These are phyloP conservation scores for Akanthomyces dipterigenus DNA, from an alignment of 2,329 filamentous ascomycete genomes.

Conservation along the genomic window DNA sequence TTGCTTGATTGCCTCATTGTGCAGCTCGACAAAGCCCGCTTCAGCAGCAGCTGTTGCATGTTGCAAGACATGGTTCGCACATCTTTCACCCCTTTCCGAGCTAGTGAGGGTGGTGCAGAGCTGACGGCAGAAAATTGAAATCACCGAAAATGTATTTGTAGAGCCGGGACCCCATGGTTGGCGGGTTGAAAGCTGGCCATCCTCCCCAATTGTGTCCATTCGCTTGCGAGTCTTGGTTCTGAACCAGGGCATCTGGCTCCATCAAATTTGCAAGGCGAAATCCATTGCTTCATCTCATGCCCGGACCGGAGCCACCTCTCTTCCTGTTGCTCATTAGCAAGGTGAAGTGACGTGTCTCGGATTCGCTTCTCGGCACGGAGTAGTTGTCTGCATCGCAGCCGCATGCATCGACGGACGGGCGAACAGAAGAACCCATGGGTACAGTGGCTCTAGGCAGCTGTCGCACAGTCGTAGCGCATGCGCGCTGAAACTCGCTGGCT, in stretches of 20 bases:
- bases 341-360: neutral
- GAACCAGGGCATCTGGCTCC: neutral
- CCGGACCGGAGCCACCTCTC: neutral
- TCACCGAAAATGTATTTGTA: neutral
- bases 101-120: neutral
- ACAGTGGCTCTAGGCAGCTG: neutral
- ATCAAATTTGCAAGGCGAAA: neutral
- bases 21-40: constrained; percentile 7
- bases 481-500: neutral
- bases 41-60: neutral
- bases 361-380: neutral
- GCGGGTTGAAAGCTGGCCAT: neutral
- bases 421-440: neutral
- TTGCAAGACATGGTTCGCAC: neutral
- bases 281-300: neutral
- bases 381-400: neutral
- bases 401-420: too few species aligned
- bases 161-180: neutral
- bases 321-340: neutral
- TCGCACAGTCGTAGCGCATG: neutral
- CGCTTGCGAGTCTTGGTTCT: neutral
- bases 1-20: constrained; percentile 8
- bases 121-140: neutral
- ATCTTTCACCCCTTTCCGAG: neutral
- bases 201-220: too few species aligned